A percentile compares a stretch with the other conserved stretches of the same genome.
Conservation (phyloP, 164 flowering plant genomes). For the Chimonanthus salicifolius region DNA sequence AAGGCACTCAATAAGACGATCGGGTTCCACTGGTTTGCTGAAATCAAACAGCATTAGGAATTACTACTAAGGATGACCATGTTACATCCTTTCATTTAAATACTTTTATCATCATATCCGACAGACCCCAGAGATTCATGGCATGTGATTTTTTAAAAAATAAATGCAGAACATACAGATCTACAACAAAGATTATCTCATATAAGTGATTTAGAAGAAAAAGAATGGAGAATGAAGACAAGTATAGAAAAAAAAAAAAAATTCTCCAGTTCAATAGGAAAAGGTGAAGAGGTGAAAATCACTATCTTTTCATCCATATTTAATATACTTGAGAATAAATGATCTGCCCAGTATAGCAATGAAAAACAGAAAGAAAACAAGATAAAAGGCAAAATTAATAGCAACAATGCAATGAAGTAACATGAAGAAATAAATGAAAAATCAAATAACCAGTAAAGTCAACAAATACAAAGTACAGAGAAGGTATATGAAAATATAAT, state of each 20-base stretch:
- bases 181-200: neutral
- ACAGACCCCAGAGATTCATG: neutral
- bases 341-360: no score
- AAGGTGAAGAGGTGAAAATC: neutral
- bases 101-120: neutral
- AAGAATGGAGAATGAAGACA: neutral
- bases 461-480: no score
- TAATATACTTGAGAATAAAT: no score
- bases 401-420: neutral
- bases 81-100: neutral
- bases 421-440: neutral
- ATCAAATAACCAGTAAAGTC: neutral
- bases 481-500: no score
- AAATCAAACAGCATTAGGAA: slow-evolving; percentile 11
- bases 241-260: no score
- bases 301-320: no score
- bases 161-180: neutral
- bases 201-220: neutral
- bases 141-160: neutral
- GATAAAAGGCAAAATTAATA: neutral
- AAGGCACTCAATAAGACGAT: slow-evolving; percentile 86
- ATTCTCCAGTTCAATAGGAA: neutral
- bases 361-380: neutral
- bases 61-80: neutral
- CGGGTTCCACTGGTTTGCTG: slow-evolving; percentile 98